Conservation (phyloP, 306 rosid species). For the Sophora flavescens region DNA sequence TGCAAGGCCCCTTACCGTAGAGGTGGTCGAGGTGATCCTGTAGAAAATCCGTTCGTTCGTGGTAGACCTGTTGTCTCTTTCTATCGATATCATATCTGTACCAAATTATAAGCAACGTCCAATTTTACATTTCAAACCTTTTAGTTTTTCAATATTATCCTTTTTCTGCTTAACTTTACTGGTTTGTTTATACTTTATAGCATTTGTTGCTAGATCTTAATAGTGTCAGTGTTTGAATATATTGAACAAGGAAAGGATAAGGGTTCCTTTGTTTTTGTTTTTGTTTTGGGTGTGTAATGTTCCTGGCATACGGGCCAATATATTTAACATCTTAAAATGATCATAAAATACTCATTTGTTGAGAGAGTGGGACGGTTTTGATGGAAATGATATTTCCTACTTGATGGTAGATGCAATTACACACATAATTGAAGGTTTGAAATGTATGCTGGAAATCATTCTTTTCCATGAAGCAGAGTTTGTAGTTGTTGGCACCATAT, state of each 20-base stretch:
- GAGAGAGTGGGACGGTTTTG: conserved; percentile 37
- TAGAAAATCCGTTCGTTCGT: no score
- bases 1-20: no score
- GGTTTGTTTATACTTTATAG: conserved; percentile 27
- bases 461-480: conserved; percentile 10
- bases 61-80: background rate
- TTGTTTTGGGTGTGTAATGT: conserved; percentile 9
- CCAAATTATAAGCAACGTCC: conserved; percentile 9
- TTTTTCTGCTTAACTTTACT: background rate
- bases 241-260: background rate
- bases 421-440: conserved; percentile 17
- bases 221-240: conserved; percentile 1
- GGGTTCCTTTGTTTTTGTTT: background rate
- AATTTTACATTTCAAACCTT: conserved; percentile 25
- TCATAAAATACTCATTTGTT: conserved; percentile 1
- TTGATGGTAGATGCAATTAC: conserved; percentile 25
- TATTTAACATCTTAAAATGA: conserved; percentile 23
- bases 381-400: conserved; percentile 14
- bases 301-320: conserved; percentile 18
- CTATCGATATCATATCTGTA: conserved; percentile 4
- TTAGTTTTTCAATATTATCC: conserved; percentile 3
- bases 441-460: background rate
- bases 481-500: background rate
- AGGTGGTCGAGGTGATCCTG: no score
- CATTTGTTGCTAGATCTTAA: conserved; percentile 16